Percentiles rank a stretch among this genome's conserved stretches.
These are phyloP conservation scores for Calycina herbarum DNA, from an alignment of 2,329 filamentous ascomycete genomes.

Conservation along the genomic window DNA sequence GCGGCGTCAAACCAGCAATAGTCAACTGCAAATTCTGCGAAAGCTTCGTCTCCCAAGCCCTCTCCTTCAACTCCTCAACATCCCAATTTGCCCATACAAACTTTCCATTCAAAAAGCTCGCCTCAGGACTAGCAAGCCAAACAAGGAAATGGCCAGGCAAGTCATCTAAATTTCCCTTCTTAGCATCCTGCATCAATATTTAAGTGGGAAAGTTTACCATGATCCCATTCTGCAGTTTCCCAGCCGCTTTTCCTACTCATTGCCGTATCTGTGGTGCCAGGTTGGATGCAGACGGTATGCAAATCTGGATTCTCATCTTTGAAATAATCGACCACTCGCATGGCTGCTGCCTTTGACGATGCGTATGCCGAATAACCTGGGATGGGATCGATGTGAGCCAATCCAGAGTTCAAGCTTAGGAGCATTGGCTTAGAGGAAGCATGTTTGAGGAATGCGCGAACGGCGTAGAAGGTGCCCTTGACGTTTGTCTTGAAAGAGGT, in stretches of 20 bases:
- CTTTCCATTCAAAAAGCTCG: conserved; percentile 46
- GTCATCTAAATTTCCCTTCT: conserved; percentile 8
- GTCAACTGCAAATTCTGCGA: conserved; percentile 6
- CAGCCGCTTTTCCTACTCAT: neutral
- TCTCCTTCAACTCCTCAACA: conserved; percentile 47
- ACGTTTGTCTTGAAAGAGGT: conserved; percentile 17
- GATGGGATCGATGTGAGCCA: neutral
- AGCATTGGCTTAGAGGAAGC: neutral
- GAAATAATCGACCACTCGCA: conserved; percentile 45
- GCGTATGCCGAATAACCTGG: conserved; percentile 41
- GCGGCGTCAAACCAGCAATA: neutral
- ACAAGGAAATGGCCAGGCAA: conserved; percentile 25
- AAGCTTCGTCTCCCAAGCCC: conserved; percentile 21
- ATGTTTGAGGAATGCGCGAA: conserved; percentile 10
- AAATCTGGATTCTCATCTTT: conserved; percentile 42
- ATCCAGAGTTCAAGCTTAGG: conserved; percentile 4
- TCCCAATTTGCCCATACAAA: conserved; percentile 53
- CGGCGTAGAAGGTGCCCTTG: conserved; percentile 9
- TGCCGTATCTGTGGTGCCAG: conserved; percentile 36
- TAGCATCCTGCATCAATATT: neutral
- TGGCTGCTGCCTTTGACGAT: conserved; percentile 43
- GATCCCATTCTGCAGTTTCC: neutral
- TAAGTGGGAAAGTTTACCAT: neutral
- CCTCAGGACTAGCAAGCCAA: conserved; percentile 40
- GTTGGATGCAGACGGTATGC: conserved; percentile 45